phyloP scores from a whole-genome alignment of 2,329 filamentous ascomycete genomes.

The Trematosphaeria pertusa region DNA sequence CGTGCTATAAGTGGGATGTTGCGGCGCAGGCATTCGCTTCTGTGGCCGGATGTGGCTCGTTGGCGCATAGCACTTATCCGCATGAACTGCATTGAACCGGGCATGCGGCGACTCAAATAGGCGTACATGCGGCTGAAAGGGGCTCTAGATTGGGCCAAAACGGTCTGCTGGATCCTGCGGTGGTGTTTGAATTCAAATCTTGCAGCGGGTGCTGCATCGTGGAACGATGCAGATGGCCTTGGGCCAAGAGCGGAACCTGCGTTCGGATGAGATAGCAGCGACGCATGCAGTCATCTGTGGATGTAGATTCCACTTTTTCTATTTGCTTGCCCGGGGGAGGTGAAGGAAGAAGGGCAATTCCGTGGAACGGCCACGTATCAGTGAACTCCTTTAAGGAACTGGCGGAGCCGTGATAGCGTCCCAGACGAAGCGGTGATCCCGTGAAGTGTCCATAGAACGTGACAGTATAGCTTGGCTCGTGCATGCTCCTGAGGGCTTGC shows the following conservation, averaged over 20 bases:
- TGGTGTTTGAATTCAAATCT: slow-evolving; percentile 3
- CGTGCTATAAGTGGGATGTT: background rate
- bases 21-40: background rate
- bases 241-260: background rate
- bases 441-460: no score
- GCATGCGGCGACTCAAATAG: background rate
- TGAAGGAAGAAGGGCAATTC: no score
- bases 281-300: background rate
- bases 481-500: no score
- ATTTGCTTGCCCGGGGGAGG: background rate
- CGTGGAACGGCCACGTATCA: no score
- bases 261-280: background rate
- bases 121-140: slow-evolving; percentile 3
- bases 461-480: no score
- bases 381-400: no score
- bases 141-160: slow-evolving; percentile 2
- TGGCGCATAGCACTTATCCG: slow-evolving; percentile 1
- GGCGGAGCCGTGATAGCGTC: no score
- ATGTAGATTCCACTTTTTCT: no score
- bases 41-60: background rate
- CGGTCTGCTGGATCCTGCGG: background rate
- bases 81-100: slow-evolving; percentile 6
- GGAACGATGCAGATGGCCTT: slow-evolving; percentile 1
- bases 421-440: no score
- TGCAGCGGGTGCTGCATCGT: slow-evolving; percentile 3